Percentiles rank a stretch among this genome's conserved stretches.
Conservation (phyloP, 129 eudicot species). For the Flaveria linearis region DNA sequence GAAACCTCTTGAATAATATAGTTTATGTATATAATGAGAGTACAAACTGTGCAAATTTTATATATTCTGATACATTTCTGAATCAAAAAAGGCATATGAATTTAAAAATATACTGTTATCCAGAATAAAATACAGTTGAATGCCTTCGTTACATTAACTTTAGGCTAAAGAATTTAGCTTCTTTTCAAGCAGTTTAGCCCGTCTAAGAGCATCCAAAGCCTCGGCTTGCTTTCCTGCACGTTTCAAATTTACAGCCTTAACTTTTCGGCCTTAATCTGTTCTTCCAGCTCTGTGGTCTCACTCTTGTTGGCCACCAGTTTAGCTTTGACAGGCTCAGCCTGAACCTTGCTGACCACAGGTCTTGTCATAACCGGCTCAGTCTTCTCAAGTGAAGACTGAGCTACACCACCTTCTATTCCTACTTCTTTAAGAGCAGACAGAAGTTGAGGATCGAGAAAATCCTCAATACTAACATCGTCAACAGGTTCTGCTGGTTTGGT, state of each 20-base stretch:
- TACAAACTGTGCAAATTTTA: constrained; percentile 1
- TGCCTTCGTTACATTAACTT: background rate
- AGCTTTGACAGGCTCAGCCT: constrained; percentile 21
- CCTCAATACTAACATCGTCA: constrained; percentile 66
- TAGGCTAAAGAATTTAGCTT: constrained; percentile 50
- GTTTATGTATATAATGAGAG: background rate
- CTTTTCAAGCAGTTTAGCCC: constrained; percentile 77
- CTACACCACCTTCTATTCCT: constrained; percentile 49
- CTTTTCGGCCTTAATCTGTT: constrained; percentile 73
- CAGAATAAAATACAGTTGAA: constrained; percentile 5
- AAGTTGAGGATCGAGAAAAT: constrained; percentile 91
- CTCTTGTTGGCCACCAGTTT: constrained; percentile 24
- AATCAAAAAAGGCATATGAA: constrained; percentile 9
- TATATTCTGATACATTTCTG: background rate
- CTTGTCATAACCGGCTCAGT: constrained; percentile 35
- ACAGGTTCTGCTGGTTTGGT: constrained; percentile 32
- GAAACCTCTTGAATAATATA: background rate
- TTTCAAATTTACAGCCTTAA: constrained; percentile 75
- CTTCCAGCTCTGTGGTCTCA: constrained; percentile 57
- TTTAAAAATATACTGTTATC: constrained; percentile 1
- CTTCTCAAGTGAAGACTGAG: constrained; percentile 37
- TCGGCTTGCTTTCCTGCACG: constrained; percentile 86
- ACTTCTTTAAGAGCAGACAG: constrained; percentile 68
- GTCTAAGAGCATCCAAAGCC: constrained; percentile 85
- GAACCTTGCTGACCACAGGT: constrained; percentile 32